phyloP scores from a whole-genome alignment of 2,329 filamentous ascomycete species.

The Teratosphaeria zuluensis region DNA sequence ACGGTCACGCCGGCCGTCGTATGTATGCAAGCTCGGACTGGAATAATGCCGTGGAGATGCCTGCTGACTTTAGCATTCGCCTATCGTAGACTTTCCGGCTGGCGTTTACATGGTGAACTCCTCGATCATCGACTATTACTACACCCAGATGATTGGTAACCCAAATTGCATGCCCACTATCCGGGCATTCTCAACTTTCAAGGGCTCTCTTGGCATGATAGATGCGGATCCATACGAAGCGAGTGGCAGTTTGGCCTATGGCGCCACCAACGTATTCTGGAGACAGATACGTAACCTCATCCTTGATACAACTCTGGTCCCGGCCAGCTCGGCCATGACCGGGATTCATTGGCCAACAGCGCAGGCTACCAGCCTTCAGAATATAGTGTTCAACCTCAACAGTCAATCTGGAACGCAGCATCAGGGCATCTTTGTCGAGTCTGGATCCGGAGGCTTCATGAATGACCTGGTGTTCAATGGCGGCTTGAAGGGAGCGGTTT shows the following conservation, averaged over 20 bases:
- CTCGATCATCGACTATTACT: slow-evolving; percentile 53
- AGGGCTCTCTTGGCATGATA: slow-evolving; percentile 38
- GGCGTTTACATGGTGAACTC: slow-evolving; percentile 49
- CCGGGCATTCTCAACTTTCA: slow-evolving; percentile 44
- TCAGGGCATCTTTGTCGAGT: slow-evolving; percentile 35
- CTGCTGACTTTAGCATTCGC: background rate
- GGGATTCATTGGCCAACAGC: slow-evolving; percentile 38
- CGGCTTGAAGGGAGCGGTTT: slow-evolving; percentile 30
- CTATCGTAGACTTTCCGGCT: slow-evolving; percentile 14
- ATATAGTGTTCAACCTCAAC: slow-evolving; percentile 37
- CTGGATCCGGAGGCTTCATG: slow-evolving; percentile 38
- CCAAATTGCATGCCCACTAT: slow-evolving; percentile 47
- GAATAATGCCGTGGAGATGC: slow-evolving; percentile 29
- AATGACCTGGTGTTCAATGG: slow-evolving; percentile 37
- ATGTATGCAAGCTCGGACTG: slow-evolving; percentile 17
- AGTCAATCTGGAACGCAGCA: slow-evolving; percentile 37
- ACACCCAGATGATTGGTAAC: slow-evolving; percentile 54
- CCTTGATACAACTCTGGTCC: slow-evolving; percentile 48
- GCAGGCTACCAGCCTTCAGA: slow-evolving; percentile 38
- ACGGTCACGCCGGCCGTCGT: slow-evolving; percentile 46
- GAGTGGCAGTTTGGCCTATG: slow-evolving; percentile 26
- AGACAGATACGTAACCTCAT: slow-evolving; percentile 57
- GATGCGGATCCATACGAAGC: slow-evolving; percentile 45
- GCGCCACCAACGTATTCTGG: slow-evolving; percentile 53
- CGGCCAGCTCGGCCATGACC: slow-evolving; percentile 32